Evolutionary conservation across 176 grass and related monocot genomes (phyloP).

Genomic region (Hordeum marinum): DNA sequence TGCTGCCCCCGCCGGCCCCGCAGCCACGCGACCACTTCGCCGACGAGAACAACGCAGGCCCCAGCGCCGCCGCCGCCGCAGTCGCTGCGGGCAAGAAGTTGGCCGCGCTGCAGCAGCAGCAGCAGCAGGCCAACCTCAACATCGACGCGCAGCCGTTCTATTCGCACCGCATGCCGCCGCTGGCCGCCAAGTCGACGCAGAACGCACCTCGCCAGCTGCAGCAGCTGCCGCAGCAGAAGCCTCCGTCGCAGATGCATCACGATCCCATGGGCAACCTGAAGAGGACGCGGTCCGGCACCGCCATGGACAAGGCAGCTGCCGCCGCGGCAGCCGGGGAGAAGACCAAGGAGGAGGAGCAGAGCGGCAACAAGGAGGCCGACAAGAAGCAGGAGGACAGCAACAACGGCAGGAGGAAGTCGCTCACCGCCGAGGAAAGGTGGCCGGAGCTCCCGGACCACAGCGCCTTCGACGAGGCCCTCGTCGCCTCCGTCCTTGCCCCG

Average conservation of each 20-base stretch:
- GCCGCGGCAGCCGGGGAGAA: neutral
- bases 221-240: slow-evolving; percentile 3
- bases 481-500: slow-evolving; percentile 52
- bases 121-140: slow-evolving; percentile 50
- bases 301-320: slow-evolving; percentile 33
- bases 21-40: slow-evolving; percentile 41
- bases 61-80: neutral
- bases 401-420: slow-evolving; percentile 47
- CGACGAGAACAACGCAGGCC: slow-evolving; percentile 45
- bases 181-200: slow-evolving; percentile 18
- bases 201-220: slow-evolving; percentile 1
- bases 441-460: slow-evolving; percentile 81
- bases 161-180: slow-evolving; percentile 45
- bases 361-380: neutral
- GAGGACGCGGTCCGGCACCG: slow-evolving; percentile 65
- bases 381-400: neutral
- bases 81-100: slow-evolving; percentile 3
- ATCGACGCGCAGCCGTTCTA: slow-evolving; percentile 82
- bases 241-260: slow-evolving; percentile 24
- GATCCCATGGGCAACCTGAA: slow-evolving; percentile 71
- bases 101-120: neutral
- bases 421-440: slow-evolving; percentile 64
- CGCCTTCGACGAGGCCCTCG: slow-evolving; percentile 77
- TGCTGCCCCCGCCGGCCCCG: slow-evolving; percentile 33
- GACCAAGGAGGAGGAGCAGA: slow-evolving; percentile 12